Percentiles rank a stretch among this genome's conserved stretches.
These are phyloP conservation scores for Oryza longistaminata DNA, from an alignment of 176 grass and related monocot genomes.

Conservation along the genomic window DNA sequence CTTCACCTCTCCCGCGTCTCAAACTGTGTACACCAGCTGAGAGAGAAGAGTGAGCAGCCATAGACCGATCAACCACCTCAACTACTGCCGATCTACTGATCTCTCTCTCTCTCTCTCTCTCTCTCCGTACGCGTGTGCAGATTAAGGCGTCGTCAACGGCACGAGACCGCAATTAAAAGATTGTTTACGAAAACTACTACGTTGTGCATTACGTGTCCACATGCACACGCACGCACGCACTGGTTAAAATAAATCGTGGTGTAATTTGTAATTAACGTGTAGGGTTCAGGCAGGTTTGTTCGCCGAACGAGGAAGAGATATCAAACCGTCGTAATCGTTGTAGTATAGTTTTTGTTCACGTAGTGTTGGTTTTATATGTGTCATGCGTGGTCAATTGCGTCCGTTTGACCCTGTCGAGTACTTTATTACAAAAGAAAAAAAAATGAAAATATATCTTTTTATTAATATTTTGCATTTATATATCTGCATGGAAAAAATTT, in stretches of 20 bases:
- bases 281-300: neutral
- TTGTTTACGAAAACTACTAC: neutral
- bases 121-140: neutral
- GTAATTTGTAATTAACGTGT: neutral
- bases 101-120: neutral
- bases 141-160: neutral
- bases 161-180: neutral
- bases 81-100: conserved; percentile 33
- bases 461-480: too few relatives aligned
- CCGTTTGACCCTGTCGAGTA: neutral
- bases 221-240: neutral
- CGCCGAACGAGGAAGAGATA: neutral
- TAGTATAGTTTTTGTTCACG: neutral
- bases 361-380: neutral
- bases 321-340: neutral
- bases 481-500: too few relatives aligned
- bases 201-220: neutral
- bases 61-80: conserved; percentile 46
- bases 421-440: too few relatives aligned
- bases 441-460: too few relatives aligned
- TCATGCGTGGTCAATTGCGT: neutral
- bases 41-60: neutral
- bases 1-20: neutral
- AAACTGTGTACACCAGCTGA: neutral
- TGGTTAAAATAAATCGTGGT: too few relatives aligned